Evolutionary conservation across 176 grass and related monocot genomes (phyloP).

Genomic region (Hordeum marinum): DNA sequence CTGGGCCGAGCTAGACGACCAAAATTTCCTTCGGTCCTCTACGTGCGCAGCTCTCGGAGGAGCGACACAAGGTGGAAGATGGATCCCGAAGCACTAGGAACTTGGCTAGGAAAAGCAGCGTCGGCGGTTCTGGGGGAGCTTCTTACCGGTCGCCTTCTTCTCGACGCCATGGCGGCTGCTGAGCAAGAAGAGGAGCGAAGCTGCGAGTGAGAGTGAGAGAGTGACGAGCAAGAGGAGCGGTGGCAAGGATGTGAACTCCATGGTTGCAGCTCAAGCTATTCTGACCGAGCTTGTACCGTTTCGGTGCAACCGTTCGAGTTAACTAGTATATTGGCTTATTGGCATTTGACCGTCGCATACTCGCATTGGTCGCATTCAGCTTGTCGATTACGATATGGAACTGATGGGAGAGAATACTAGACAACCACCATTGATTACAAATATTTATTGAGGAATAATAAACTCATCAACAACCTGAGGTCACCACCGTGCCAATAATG

Average conservation of each 20-base stretch:
- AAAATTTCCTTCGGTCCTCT: too few relatives aligned
- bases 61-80: conserved; percentile 13
- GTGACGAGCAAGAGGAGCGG: not conserved
- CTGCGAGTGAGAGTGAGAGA: not conserved
- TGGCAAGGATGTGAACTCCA: not conserved
- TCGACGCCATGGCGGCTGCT: not conserved
- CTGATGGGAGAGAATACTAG: too few relatives aligned
- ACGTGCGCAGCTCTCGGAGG: conserved; percentile 24
- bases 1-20: too few relatives aligned
- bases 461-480: too few relatives aligned
- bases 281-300: not conserved
- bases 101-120: conserved; percentile 17
- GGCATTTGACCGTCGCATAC: too few relatives aligned
- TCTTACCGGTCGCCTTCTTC: not conserved
- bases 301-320: too few relatives aligned
- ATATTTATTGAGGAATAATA: too few relatives aligned
- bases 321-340: too few relatives aligned
- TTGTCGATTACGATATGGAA: too few relatives aligned
- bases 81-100: conserved; percentile 8
- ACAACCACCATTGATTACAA: too few relatives aligned
- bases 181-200: not conserved
- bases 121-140: conserved; percentile 26
- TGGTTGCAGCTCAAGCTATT: not conserved
- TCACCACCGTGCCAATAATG: too few relatives aligned
- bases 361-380: too few relatives aligned